Evolutionary conservation across 345 rosid species (phyloP).

Genomic region (Crucihimalaya himalaica): DNA sequence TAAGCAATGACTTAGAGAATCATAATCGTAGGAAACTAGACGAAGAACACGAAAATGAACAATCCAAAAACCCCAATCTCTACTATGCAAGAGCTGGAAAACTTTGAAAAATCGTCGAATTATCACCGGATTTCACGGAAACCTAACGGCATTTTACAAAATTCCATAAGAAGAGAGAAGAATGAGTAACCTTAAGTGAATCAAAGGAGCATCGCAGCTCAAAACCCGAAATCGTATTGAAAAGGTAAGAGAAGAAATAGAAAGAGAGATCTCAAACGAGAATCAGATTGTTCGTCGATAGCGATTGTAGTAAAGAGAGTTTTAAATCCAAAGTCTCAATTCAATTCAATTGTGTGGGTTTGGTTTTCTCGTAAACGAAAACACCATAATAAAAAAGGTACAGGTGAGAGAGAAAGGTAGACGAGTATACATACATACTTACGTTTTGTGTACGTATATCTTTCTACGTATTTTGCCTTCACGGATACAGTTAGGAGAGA

Average conservation of each 20-base stretch:
- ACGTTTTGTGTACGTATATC: slow-evolving; percentile 23
- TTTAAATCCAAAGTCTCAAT: slow-evolving; percentile 14
- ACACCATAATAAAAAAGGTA: slow-evolving; percentile 34
- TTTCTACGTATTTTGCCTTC: slow-evolving; percentile 41
- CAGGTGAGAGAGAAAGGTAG: slow-evolving; percentile 35
- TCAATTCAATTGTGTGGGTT: slow-evolving; percentile 28
- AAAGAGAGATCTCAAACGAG: slow-evolving; percentile 35
- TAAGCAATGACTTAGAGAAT: slow-evolving; percentile 13
- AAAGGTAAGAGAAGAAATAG: background rate
- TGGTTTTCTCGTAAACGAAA: slow-evolving; percentile 35
- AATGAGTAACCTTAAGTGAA: slow-evolving; percentile 37
- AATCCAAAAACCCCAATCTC: slow-evolving; percentile 15
- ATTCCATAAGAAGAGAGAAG: slow-evolving; percentile 3
- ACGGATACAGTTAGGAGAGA: slow-evolving; percentile 44
- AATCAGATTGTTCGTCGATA: background rate
- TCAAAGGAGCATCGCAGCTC: slow-evolving; percentile 37
- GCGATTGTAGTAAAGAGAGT: slow-evolving; percentile 10
- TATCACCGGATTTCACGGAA: slow-evolving; percentile 28
- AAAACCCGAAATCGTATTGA: background rate
- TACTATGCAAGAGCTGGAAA: slow-evolving; percentile 12
- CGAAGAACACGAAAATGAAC: background rate
- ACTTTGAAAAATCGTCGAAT: background rate
- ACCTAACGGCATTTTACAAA: slow-evolving; percentile 30
- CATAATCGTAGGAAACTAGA: background rate
- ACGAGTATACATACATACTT: slow-evolving; percentile 33